Base-by-base conservation (phyloP, 2,329 filamentous ascomycete genomes). In the Cadophora luteo-olivacea region DNA sequence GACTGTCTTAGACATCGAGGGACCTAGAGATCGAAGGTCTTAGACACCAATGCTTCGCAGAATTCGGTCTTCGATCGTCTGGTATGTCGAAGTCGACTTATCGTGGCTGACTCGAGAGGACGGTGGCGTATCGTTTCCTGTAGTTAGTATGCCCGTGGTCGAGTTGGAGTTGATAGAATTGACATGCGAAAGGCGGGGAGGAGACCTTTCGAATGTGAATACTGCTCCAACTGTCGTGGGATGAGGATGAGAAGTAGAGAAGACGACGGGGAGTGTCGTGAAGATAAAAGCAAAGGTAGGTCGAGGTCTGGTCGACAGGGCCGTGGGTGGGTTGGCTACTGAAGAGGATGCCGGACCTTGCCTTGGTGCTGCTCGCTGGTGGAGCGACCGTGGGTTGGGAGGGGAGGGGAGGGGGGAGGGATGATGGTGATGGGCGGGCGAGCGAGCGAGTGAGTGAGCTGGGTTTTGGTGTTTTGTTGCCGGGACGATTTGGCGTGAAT, bases 131-230 rank as follows among this genome's bases (percentile, higher is more conserved):
- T 60, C 22, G 12, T 61, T 64, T 38, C 38, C 58, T 49, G 64
- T 60, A 48, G 45, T 65, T 72, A 61, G 64, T 69, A 58, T 38
- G 36, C 32, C 48, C 70, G 64, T 65, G 55, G 68, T 65, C 68
- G 62, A 62, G 57, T 41, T 58, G 65, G 38, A 32, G 65, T 22
- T 58, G 58, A 29, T 48, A 64, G 69, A 68, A 64, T 64, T 70
- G 61, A 72, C 72, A 75, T 71, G 70, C 69, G 73, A 74, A 73
- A 70, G 72, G 74, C 69, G 69, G 72, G 68, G 72, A 70, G 65
- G 65, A 66, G 69, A 68, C 74, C 74, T 69, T 71, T 72, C 71
- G 70, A 69, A 61, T 41, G 69, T 70, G 62, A 64, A 45, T 41
- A 16, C 66, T 68, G 67, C 48, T 68, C 64, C 45, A 66, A 66